phyloP scores from a whole-genome alignment of 2,329 filamentous ascomycete genomes.

The Monilinia vaccinii-corymbosi region DNA sequence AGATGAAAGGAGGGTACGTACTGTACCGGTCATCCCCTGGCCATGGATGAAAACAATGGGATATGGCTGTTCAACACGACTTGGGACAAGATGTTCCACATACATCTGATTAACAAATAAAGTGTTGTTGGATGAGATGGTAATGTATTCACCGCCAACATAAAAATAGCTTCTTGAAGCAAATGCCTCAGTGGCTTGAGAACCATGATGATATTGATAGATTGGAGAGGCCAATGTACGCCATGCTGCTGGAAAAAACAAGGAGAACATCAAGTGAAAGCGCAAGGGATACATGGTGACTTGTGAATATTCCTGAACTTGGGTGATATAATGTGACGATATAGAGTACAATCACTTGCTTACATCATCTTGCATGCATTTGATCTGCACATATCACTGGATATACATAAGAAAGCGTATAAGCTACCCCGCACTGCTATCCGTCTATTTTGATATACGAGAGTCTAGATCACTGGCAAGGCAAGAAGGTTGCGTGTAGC shows the following conservation, averaged over 20 bases:
- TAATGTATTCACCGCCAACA: conserved; percentile 22
- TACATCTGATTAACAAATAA: conserved; percentile 39
- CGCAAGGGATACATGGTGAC: neutral
- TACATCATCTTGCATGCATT: neutral
- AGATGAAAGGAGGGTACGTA: conserved; percentile 11
- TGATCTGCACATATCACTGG: neutral
- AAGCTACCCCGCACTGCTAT: neutral
- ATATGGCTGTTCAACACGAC: conserved; percentile 11
- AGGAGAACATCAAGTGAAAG: neutral
- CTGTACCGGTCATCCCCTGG: conserved; percentile 21
- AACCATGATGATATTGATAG: neutral
- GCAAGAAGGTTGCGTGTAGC: neutral
- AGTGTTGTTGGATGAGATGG: conserved; percentile 6
- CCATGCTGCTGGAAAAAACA: neutral
- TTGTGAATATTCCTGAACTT: neutral
- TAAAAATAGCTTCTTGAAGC: conserved; percentile 20
- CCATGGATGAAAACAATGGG: conserved; percentile 25
- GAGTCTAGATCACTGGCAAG: neutral
- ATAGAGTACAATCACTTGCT: neutral
- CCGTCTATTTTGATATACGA: neutral
- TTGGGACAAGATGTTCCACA: conserved; percentile 40
- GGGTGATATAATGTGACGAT: neutral
- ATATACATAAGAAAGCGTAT: neutral
- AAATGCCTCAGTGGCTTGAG: neutral
- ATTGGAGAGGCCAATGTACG: neutral